Evolutionary conservation across 2,329 filamentous ascomycete species (phyloP).

Genomic region (Xylariales sp.): DNA sequence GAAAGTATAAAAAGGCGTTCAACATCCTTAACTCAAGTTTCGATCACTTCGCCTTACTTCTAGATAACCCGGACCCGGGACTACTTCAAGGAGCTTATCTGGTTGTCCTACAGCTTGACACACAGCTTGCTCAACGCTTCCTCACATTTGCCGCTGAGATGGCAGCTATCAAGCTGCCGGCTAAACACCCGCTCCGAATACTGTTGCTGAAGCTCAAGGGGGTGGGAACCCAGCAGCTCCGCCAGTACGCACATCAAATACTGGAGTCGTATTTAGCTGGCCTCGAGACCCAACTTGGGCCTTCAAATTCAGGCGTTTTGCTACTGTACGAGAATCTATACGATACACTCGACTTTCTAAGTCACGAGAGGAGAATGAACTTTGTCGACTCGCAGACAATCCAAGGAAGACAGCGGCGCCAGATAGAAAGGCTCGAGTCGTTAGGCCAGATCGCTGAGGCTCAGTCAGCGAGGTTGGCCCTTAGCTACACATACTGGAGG

Average conservation of each 20-base stretch:
- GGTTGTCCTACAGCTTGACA: not conserved
- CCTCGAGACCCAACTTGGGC: conserved; percentile 3
- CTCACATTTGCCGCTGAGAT: conserved; percentile 7
- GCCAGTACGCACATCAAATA: conserved; percentile 1
- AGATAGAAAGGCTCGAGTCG: conserved; percentile 1
- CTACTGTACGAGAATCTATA: conserved; percentile 3
- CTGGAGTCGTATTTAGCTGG: conserved; percentile 1
- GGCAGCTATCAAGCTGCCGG: conserved; percentile 4
- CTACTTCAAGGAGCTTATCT: conserved; percentile 3
- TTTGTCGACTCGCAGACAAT: not conserved
- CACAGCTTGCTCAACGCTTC: not conserved
- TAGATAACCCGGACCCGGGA: conserved; percentile 3
- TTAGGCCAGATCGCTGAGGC: not conserved
- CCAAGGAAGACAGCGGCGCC: not conserved
- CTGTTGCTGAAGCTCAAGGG: not conserved
- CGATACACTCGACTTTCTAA: conserved; percentile 4
- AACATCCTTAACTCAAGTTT: not conserved
- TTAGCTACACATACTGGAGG: not conserved
- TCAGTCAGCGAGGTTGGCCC: conserved; percentile 1
- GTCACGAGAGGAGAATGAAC: not conserved
- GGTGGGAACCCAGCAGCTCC: not conserved
- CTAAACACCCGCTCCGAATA: conserved; percentile 1
- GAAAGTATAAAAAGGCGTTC: conserved; percentile 7
- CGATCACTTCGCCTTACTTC: conserved; percentile 5
- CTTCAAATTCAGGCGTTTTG: conserved; percentile 1